These are phyloP conservation scores for Suillus decipiens DNA, from an alignment of 768 basidiomycete species.

Conservation along the genomic window DNA sequence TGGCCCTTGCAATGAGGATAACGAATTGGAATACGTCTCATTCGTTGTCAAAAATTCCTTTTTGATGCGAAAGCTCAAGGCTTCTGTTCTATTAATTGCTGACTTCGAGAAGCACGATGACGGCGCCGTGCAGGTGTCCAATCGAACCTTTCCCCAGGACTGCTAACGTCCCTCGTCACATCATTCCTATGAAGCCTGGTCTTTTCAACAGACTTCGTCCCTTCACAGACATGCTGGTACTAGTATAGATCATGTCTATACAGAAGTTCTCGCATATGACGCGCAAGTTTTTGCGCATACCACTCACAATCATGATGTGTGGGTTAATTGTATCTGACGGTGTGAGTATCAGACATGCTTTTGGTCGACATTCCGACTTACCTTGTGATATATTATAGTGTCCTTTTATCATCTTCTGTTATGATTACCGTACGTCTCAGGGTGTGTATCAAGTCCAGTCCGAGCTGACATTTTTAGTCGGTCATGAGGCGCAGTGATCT, in stretches of 20 bases:
- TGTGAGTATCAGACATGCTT: background rate
- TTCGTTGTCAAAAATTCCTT: background rate
- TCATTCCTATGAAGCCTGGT: background rate
- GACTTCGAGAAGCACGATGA: background rate
- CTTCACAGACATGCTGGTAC: background rate
- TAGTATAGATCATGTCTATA: background rate
- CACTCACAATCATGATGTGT: background rate
- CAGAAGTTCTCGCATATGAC: background rate
- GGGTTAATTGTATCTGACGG: slow-evolving; percentile 1
- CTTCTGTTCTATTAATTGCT: background rate
- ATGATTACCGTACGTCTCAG: slow-evolving; percentile 2
- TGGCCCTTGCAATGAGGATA: background rate
- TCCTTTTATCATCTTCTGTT: slow-evolving; percentile 5
- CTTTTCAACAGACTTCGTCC: background rate
- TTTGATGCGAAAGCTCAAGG: background rate
- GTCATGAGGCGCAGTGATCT: background rate
- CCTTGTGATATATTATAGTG: slow-evolving; percentile 1
- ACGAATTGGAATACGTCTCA: background rate
- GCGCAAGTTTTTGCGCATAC: background rate
- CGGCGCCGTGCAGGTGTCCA: background rate
- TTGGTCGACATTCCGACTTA: background rate
- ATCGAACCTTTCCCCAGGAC: background rate
- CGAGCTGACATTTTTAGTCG: background rate
- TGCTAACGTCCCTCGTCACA: background rate
- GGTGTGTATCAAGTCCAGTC: background rate